These are phyloP conservation scores for Fraxinus excelsior DNA, from an alignment of 257 asterid genomes.

Conservation along the genomic window DNA sequence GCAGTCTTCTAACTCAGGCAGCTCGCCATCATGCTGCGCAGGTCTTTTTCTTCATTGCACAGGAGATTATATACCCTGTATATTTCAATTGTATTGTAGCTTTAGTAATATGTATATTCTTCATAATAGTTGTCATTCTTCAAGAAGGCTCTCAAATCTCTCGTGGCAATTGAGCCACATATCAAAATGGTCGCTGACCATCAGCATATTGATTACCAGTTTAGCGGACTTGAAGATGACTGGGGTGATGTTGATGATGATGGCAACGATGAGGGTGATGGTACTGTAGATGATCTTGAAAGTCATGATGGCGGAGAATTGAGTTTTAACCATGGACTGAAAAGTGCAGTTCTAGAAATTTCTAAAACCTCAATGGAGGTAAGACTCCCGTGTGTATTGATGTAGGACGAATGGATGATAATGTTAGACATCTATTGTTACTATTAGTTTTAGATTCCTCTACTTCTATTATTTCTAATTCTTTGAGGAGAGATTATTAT, in stretches of 20 bases:
- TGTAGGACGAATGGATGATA: neutral
- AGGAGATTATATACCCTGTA: neutral
- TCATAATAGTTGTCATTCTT: slow-evolving; percentile 67
- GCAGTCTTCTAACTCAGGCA: slow-evolving; percentile 91
- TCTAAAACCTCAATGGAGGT: slow-evolving; percentile 79
- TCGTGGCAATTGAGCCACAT: slow-evolving; percentile 90
- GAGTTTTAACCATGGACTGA: slow-evolving; percentile 65
- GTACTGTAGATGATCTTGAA: slow-evolving; percentile 54
- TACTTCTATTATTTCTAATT: too few species aligned
- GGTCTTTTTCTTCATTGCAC: slow-evolving; percentile 44
- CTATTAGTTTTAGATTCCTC: too few species aligned
- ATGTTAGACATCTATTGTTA: neutral
- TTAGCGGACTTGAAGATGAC: slow-evolving; percentile 74
- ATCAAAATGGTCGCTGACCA: slow-evolving; percentile 77
- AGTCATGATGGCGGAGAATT: slow-evolving; percentile 65
- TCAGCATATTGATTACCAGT: slow-evolving; percentile 86
- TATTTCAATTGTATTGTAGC: neutral
- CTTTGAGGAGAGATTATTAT: too few species aligned
- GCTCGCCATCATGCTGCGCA: slow-evolving; percentile 99
- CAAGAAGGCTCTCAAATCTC: slow-evolving; percentile 70
- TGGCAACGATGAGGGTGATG: slow-evolving; percentile 38
- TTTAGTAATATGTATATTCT: neutral
- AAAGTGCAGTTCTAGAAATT: slow-evolving; percentile 42
- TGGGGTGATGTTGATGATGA: slow-evolving; percentile 46
- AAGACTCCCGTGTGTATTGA: slow-evolving; percentile 22